A percentile compares a stretch with the other conserved stretches of the same genome.
Conservation (phyloP, 2,329 filamentous ascomycete species). For the Nakataea oryzae region DNA sequence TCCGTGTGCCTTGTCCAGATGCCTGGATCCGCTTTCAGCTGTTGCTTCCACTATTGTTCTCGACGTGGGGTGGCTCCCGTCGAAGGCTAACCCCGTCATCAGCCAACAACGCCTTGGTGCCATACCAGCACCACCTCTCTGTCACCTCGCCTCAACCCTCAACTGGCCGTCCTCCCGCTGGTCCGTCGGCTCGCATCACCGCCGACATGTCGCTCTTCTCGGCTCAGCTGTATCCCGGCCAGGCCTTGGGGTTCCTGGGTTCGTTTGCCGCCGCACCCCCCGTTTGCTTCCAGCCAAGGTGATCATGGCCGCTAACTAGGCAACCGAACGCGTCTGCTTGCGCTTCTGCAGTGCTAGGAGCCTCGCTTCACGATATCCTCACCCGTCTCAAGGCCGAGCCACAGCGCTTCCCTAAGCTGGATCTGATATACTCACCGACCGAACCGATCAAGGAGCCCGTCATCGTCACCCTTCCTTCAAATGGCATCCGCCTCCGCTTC, state of each 20-base stretch:
- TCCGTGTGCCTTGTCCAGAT: neutral
- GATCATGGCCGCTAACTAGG: conserved; percentile 8
- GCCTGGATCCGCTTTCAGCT: neutral
- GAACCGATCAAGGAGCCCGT: conserved; percentile 68
- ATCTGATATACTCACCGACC: conserved; percentile 69
- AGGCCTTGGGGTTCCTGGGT: conserved; percentile 53
- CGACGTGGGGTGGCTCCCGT: neutral
- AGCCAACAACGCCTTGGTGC: neutral
- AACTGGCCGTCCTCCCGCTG: neutral
- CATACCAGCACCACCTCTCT: too few relatives aligned
- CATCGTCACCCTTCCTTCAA: conserved; percentile 65
- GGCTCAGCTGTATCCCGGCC: conserved; percentile 56
- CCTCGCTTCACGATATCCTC: conserved; percentile 82
- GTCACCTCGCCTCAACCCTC: neutral
- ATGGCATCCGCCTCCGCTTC: conserved; percentile 83
- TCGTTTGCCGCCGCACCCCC: conserved; percentile 5
- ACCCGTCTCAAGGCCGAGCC: conserved; percentile 83
- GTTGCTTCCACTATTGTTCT: neutral
- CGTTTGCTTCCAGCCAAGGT: neutral
- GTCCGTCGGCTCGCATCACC: neutral
- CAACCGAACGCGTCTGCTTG: conserved; percentile 2
- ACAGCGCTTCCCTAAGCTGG: conserved; percentile 69
- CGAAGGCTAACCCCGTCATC: neutral
- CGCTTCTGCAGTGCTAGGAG: conserved; percentile 59
- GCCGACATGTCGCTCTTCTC: conserved; percentile 32